Conservation (phyloP, 768 basidiomycete genomes). For the Ramaria rubella region DNA sequence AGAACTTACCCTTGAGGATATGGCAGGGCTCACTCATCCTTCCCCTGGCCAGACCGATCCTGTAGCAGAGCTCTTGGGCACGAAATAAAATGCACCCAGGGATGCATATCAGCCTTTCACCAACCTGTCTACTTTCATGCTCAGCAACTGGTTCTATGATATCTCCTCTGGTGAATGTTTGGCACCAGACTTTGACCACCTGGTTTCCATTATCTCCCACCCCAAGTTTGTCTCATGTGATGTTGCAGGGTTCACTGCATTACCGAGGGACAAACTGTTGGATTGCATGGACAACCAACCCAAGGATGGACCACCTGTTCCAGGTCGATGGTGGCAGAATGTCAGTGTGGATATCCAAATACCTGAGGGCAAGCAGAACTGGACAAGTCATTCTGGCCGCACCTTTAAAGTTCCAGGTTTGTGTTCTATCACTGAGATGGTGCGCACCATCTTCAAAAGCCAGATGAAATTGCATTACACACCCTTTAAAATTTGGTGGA, state of each 20-base stretch:
- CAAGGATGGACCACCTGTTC: too few species aligned
- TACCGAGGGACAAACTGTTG: not conserved
- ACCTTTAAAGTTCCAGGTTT: conserved; percentile 24
- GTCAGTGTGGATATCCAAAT: conserved; percentile 20
- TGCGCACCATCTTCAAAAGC: conserved; percentile 20
- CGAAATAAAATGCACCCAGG: too few species aligned
- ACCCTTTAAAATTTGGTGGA: conserved; percentile 25
- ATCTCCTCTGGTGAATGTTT: not conserved
- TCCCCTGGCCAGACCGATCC: too few species aligned
- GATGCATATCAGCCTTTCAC: not conserved
- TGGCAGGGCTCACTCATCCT: too few species aligned
- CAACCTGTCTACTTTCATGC: not conserved
- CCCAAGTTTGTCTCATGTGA: not conserved
- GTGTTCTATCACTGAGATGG: conserved; percentile 19
- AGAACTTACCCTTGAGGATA: conserved; percentile 4
- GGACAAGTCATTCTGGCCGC: not conserved
- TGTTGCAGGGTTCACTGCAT: not conserved
- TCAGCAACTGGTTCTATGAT: not conserved
- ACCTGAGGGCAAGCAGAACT: conserved; percentile 17
- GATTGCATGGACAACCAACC: not conserved
- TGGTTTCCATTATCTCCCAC: not conserved
- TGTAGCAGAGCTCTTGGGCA: not conserved
- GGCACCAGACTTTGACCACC: not conserved
- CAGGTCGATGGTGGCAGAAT: not conserved
- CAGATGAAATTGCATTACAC: conserved; percentile 21